phyloP scores from a whole-genome alignment of 2,329 filamentous ascomycete genomes.

The Sporothrix luriei region DNA sequence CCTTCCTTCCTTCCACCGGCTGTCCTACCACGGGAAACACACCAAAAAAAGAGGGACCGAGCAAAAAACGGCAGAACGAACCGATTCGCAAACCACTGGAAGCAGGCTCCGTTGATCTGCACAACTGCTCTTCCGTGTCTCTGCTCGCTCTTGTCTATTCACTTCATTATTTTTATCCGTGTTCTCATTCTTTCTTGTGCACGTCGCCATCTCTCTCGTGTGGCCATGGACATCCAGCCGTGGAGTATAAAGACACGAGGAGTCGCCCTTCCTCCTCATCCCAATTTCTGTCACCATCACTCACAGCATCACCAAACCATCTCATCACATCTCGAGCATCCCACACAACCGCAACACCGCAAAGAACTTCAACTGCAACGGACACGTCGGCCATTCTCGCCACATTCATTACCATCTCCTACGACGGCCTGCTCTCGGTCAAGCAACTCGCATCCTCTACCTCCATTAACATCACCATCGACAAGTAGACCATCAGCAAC shows the following conservation, averaged over 20 bases:
- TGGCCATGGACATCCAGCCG: constrained; percentile 21
- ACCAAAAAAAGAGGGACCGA: not conserved
- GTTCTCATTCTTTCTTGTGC: not conserved
- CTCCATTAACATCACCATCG: not conserved
- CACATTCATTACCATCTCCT: not conserved
- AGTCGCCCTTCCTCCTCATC: constrained; percentile 27
- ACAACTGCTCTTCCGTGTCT: constrained; percentile 25
- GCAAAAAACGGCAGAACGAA: not conserved
- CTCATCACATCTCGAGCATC: not conserved
- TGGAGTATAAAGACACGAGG: constrained; percentile 34
- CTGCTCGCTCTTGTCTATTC: not conserved
- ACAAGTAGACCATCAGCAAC: not conserved
- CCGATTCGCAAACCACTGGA: constrained; percentile 2
- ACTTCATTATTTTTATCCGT: constrained; percentile 20
- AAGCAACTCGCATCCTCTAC: not conserved
- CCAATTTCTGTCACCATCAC: constrained; percentile 20
- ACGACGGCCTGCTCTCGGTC: not conserved
- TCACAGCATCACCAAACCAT: not conserved
- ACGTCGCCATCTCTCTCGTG: not conserved
- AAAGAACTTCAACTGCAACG: not conserved
- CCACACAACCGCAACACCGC: constrained; percentile 6
- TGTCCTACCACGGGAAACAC: constrained; percentile 19
- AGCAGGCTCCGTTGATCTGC: constrained; percentile 1
- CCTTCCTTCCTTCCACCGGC: constrained; percentile 4
- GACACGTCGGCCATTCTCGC: not conserved